Percentiles rank a stretch among this genome's conserved stretches.
Conservation (phyloP, 805 yeast species). For the Grigorovia transvaalensis region DNA sequence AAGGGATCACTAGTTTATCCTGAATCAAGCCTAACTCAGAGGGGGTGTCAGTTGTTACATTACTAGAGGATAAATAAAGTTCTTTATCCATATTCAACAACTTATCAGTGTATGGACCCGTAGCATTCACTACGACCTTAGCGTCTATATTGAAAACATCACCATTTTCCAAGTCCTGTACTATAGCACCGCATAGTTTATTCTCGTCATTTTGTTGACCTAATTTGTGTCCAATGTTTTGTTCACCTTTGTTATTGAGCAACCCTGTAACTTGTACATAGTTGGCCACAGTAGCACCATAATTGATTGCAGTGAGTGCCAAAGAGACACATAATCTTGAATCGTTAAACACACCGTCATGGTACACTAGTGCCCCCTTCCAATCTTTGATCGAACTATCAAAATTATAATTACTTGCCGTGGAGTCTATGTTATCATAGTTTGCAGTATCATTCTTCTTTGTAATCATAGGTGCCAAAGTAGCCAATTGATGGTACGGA, state of each 20-base stretch:
- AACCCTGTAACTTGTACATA: slow-evolving; percentile 54
- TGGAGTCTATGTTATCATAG: not conserved
- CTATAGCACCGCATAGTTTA: slow-evolving; percentile 65
- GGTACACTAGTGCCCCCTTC: slow-evolving; percentile 87
- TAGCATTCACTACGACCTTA: slow-evolving; percentile 76
- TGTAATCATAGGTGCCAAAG: slow-evolving; percentile 80
- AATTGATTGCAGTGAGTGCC: slow-evolving; percentile 74
- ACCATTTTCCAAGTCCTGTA: slow-evolving; percentile 61
- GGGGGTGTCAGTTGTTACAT: slow-evolving; percentile 18
- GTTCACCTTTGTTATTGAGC: not conserved
- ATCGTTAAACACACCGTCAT: slow-evolving; percentile 91
- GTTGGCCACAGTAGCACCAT: slow-evolving; percentile 85
- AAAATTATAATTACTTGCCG: not conserved
- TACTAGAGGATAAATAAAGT: slow-evolving; percentile 54
- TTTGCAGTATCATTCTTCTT: slow-evolving; percentile 33
- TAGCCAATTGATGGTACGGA: slow-evolving; percentile 53
- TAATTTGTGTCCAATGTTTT: slow-evolving; percentile 49
- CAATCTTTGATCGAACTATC: slow-evolving; percentile 23
- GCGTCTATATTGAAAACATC: slow-evolving; percentile 52
- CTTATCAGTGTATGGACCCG: slow-evolving; percentile 86
- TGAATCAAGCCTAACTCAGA: slow-evolving; percentile 16
- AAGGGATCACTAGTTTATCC: slow-evolving; percentile 72
- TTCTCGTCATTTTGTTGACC: slow-evolving; percentile 34
- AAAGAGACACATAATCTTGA: slow-evolving; percentile 80
- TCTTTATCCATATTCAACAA: slow-evolving; percentile 79